Evolutionary conservation across 371 early-diverging fungal genomes (phyloP).

Genomic region (Batrachochytrium dendrobatidis): DNA sequence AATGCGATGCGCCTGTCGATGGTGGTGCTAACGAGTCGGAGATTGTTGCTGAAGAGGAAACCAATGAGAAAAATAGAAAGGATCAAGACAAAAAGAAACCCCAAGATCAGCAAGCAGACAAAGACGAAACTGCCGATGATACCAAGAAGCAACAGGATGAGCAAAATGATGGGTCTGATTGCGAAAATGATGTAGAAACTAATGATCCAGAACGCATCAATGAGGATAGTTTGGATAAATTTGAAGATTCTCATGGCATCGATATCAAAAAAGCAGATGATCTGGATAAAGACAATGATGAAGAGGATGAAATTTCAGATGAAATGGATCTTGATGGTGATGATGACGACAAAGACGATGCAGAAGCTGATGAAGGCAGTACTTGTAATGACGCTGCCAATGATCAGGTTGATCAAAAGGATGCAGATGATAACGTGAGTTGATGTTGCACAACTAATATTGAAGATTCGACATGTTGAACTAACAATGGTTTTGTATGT

Average conservation of each 20-base stretch:
- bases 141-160: constrained; percentile 8
- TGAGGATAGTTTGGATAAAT: constrained; percentile 41
- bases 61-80: constrained; percentile 19
- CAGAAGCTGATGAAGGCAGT: constrained; percentile 26
- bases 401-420: not conserved
- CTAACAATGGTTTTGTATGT: too few species aligned
- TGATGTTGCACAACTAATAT: too few species aligned
- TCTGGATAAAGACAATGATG: constrained; percentile 3
- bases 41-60: constrained; percentile 30
- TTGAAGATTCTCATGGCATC: constrained; percentile 40
- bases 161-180: constrained; percentile 18
- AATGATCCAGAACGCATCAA: constrained; percentile 45
- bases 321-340: constrained; percentile 44
- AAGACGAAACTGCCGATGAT: constrained; percentile 21
- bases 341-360: constrained; percentile 21
- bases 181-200: constrained; percentile 22
- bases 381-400: constrained; percentile 13
- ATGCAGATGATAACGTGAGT: not conserved
- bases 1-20: constrained; percentile 28
- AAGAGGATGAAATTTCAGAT: constrained; percentile 13
- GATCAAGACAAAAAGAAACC: constrained; percentile 20
- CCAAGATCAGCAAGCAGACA: constrained; percentile 31
- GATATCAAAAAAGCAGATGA: constrained; percentile 29
- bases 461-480: too few species aligned
- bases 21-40: constrained; percentile 53